Base-by-base conservation (phyloP, 495 filamentous ascomycete genomes). In the Aspergillus saccharolyticus region DNA sequence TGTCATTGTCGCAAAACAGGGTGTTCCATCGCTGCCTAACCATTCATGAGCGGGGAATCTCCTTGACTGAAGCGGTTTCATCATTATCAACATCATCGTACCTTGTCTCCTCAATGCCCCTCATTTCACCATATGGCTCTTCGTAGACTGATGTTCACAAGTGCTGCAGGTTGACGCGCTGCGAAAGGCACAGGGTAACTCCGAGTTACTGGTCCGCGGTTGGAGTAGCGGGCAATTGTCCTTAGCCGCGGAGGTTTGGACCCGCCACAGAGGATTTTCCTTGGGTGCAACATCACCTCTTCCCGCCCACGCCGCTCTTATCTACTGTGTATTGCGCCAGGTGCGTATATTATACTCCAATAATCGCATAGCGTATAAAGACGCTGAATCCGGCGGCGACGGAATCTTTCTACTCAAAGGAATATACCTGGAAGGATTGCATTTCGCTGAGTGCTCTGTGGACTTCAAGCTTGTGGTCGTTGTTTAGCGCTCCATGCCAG, bases 71-170 rank as follows among this genome's bases (percentile, higher is more conserved):
- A 7, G 28, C 5, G 28, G 20, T 12, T 28, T 15, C 9, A 10
- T 25, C 17, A 33, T 10, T 52, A n/a, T 15, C 16, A 24, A 50
- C 24, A 10, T 43, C 24, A 39, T 53, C 63, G 62, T 67, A 87
- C 85, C 78, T 83, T 61, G 80, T 76, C 59, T 88, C 84, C 65
- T 80, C 77, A 68, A 87, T 76, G 56, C 81, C 74, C 71, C 84
- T 77, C 86, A 89, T 89, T 60, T 68, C 71, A 67, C 63, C 62
- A 59, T 61, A 53, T 60, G 59, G 57, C 55, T 15, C 19, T 19
- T 43, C 44, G 53, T 47, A 19, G 45, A 20, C 22, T 54, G 54
- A 45, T 63, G 59, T 49, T 56, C 24, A 43, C 48, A 47, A 62
- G 55, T 48, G 44, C 25, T 63, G 49, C 47, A 44, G 46, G 52